These are phyloP conservation scores for Camptophora hylomeconis DNA, from an alignment of 2,329 filamentous ascomycete species.

Conservation along the genomic window DNA sequence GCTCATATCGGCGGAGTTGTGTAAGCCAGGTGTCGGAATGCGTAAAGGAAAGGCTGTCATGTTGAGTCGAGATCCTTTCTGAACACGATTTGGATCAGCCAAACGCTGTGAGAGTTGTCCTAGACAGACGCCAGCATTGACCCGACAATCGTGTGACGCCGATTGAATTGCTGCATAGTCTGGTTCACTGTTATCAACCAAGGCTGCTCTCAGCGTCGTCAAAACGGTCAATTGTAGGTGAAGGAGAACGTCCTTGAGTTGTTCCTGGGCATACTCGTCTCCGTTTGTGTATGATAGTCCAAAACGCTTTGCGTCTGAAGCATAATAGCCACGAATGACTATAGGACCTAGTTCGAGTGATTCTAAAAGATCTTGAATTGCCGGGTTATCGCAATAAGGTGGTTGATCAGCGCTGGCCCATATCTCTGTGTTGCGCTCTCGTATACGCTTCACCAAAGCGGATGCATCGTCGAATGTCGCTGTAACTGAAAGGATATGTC, in stretches of 20 bases:
- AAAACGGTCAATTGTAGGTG: slow-evolving; percentile 25
- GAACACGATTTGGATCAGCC: slow-evolving; percentile 8
- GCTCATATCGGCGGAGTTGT: no score
- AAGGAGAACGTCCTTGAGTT: slow-evolving; percentile 28
- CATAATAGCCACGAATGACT: slow-evolving; percentile 26
- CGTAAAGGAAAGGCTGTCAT: slow-evolving; percentile 1
- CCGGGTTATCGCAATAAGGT: slow-evolving; percentile 9
- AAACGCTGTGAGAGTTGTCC: slow-evolving; percentile 23
- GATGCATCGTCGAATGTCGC: slow-evolving; percentile 22
- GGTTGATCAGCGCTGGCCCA: slow-evolving; percentile 3
- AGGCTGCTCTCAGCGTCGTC: slow-evolving; percentile 21
- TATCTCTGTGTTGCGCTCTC: slow-evolving; percentile 11
- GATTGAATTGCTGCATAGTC: slow-evolving; percentile 22
- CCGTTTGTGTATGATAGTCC: slow-evolving; percentile 24
- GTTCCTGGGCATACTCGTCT: slow-evolving; percentile 24
- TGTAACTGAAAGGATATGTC: slow-evolving; percentile 16
- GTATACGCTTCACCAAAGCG: slow-evolving; percentile 20
- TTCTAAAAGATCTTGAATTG: slow-evolving; percentile 20
- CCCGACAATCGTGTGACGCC: slow-evolving; percentile 25
- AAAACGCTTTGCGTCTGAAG: slow-evolving; percentile 22
- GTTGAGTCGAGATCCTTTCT: slow-evolving; percentile 1
- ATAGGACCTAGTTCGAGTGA: slow-evolving; percentile 23
- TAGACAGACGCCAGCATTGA: slow-evolving; percentile 24
- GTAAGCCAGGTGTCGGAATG: no score
- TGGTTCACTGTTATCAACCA: slow-evolving; percentile 20